These are phyloP conservation scores for Alternaria conjuncta DNA, from an alignment of 2,329 filamentous ascomycete species.

Conservation along the genomic window DNA sequence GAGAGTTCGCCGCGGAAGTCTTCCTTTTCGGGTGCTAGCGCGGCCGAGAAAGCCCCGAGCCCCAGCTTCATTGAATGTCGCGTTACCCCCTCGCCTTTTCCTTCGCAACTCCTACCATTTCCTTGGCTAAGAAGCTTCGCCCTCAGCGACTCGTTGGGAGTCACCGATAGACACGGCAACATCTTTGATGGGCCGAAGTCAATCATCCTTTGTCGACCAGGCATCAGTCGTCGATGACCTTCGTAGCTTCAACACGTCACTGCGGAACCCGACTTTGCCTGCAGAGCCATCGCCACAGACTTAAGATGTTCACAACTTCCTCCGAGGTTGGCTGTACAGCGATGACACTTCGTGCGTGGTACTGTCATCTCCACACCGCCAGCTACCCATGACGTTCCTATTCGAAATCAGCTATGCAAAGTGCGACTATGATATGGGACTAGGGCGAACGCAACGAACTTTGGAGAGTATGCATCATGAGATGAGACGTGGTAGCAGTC, in stretches of 20 bases:
- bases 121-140: not conserved
- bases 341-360: not conserved
- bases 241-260: not conserved
- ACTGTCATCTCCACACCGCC: not conserved
- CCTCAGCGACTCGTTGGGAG: not conserved
- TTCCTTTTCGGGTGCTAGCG: not conserved
- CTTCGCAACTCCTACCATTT: not conserved
- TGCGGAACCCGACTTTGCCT: not conserved
- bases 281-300: not conserved
- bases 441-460: not conserved
- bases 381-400: not conserved
- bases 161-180: fast-evolving
- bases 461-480: not conserved
- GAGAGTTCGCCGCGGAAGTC: not conserved
- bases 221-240: too few species aligned
- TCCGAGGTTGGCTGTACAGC: not conserved
- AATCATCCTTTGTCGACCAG: not conserved
- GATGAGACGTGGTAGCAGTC: fast-evolving
- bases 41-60: not conserved
- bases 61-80: not conserved
- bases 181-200: not conserved
- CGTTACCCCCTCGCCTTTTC: not conserved
- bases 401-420: not conserved
- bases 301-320: not conserved
- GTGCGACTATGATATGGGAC: not conserved